phyloP scores from a whole-genome alignment of 805 yeast species.

The Lachancea meyersii region DNA sequence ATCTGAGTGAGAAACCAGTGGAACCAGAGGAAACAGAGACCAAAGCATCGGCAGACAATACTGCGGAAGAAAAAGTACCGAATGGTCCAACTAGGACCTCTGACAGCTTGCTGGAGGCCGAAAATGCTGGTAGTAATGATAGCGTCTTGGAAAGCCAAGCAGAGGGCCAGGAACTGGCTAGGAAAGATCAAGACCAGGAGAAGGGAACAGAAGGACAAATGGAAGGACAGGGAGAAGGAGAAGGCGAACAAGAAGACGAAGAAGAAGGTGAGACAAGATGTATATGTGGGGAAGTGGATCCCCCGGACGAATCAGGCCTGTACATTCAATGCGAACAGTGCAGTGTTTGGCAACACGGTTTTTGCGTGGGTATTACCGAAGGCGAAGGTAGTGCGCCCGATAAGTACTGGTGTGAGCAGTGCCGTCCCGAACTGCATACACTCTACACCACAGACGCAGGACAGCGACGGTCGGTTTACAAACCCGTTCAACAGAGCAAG shows the following conservation, averaged over 20 bases:
- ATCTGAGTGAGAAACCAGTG: too few species aligned
- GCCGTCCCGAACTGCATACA: slow-evolving; percentile 77
- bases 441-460: slow-evolving; percentile 25
- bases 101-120: too few species aligned
- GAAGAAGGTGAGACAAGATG: slow-evolving; percentile 43
- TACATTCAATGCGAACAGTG: slow-evolving; percentile 86
- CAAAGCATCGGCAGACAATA: too few species aligned
- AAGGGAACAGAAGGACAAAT: background rate
- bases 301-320: slow-evolving; percentile 50
- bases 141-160: too few species aligned
- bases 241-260: slow-evolving; percentile 30
- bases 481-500: slow-evolving; percentile 38
- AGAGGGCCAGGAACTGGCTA: too few species aligned
- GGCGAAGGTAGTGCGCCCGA: slow-evolving; percentile 75
- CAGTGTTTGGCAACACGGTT: slow-evolving; percentile 97
- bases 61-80: too few species aligned
- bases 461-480: slow-evolving; percentile 25
- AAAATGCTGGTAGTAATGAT: too few species aligned
- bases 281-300: slow-evolving; percentile 39
- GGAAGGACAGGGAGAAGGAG: slow-evolving; percentile 4
- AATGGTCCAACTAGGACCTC: too few species aligned
- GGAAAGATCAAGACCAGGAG: too few species aligned
- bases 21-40: too few species aligned
- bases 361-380: slow-evolving; percentile 78
- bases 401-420: slow-evolving; percentile 88